These are phyloP conservation scores for Tilletia setariae DNA, from an alignment of 1,284 basidiomycete genomes.

Conservation along the genomic window DNA sequence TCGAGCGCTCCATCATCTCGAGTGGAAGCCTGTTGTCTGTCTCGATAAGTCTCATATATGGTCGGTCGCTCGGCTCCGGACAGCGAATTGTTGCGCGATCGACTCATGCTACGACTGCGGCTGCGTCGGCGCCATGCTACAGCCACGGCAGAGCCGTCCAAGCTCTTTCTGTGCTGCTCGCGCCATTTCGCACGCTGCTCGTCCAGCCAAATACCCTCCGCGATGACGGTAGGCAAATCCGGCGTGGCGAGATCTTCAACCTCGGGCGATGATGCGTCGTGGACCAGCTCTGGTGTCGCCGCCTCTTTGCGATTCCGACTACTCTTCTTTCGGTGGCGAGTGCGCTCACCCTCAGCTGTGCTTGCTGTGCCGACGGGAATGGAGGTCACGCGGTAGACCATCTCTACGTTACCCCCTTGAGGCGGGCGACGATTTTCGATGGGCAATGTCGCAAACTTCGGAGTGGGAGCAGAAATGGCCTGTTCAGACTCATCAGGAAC, in stretches of 20 bases:
- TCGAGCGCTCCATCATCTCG: slow-evolving; percentile 7
- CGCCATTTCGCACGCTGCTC: slow-evolving; percentile 21
- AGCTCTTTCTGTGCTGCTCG: slow-evolving; percentile 14
- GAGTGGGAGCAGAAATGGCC: not conserved
- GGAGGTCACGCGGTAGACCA: slow-evolving; percentile 11
- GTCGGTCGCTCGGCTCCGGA: not conserved
- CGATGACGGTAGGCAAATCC: slow-evolving; percentile 18
- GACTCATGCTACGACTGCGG: slow-evolving; percentile 13
- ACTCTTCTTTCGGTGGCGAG: not conserved
- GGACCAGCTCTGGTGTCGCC: not conserved
- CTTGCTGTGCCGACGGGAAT: not conserved
- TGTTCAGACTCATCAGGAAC: not conserved
- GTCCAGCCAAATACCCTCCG: slow-evolving; percentile 21
- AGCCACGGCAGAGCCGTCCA: not conserved
- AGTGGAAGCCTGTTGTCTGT: not conserved
- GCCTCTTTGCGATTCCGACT: slow-evolving; percentile 1
- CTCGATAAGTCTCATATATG: not conserved
- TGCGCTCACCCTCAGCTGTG: not conserved
- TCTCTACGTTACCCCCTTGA: not conserved
- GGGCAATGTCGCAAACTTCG: slow-evolving; percentile 8
- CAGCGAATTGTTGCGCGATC: not conserved
- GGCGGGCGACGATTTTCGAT: not conserved
- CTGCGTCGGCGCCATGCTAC: not conserved
- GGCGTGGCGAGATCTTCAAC: slow-evolving; percentile 15
- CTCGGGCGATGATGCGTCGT: not conserved